These are phyloP conservation scores for Elsinoe australis DNA, from an alignment of 2,329 filamentous ascomycete genomes.

Conservation along the genomic window DNA sequence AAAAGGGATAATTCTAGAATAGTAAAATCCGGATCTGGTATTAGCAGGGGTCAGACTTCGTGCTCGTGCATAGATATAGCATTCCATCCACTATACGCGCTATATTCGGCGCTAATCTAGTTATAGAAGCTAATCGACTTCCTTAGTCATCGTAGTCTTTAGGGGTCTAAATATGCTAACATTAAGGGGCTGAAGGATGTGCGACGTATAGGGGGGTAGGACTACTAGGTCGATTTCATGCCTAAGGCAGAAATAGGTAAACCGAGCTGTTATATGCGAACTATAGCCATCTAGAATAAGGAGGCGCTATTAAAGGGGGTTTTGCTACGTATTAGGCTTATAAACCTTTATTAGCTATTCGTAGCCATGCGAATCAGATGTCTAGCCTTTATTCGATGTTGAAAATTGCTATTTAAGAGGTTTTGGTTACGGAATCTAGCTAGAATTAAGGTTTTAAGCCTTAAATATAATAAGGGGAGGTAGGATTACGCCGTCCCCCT, in stretches of 20 bases:
- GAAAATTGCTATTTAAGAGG: neutral
- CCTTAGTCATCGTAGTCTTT: neutral
- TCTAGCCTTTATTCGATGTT: slow-evolving; percentile 2
- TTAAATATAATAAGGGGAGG: neutral
- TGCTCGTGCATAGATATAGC: neutral
- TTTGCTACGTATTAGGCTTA: neutral
- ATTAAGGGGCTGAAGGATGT: neutral
- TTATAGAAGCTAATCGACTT: neutral
- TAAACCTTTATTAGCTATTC: neutral
- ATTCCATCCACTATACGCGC: neutral
- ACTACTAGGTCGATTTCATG: neutral
- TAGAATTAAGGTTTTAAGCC: neutral
- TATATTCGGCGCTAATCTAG: neutral
- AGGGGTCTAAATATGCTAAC: neutral
- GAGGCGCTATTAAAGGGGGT: neutral
- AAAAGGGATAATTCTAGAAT: too few relatives aligned
- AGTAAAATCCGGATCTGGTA: too few relatives aligned
- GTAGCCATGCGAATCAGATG: neutral
- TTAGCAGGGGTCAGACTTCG: neutral
- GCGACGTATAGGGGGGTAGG: neutral
- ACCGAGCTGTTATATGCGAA: neutral
- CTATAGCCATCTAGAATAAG: slow-evolving; percentile 1
- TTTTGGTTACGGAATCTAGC: neutral
- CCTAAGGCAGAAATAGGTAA: neutral
- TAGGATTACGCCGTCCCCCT: neutral